A percentile compares a stretch with the other conserved stretches of the same genome.
phyloP scores from a whole-genome alignment of 371 early-diverging fungal genomes.

The Encephalitozoon cuniculi region DNA sequence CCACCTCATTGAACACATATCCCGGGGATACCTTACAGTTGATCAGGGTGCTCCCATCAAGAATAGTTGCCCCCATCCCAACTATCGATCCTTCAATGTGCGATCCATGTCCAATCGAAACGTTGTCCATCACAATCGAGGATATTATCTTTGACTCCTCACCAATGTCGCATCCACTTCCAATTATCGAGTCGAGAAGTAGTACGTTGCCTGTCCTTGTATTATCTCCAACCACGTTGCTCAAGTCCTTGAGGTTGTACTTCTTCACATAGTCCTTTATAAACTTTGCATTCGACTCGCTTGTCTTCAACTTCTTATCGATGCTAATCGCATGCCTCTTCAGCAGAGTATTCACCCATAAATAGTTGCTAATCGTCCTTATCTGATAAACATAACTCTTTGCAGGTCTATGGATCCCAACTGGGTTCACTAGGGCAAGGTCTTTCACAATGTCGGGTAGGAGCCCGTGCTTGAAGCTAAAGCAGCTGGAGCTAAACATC shows the following conservation, averaged over 20 bases:
- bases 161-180: constrained; percentile 12
- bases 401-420: not conserved
- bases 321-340: not conserved
- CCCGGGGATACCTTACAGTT: constrained; percentile 31
- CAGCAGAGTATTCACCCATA: not conserved
- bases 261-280: constrained; percentile 16
- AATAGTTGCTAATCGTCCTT: constrained; percentile 6
- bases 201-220: not conserved
- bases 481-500: not conserved
- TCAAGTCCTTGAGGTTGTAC: constrained; percentile 20
- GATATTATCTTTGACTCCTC: constrained; percentile 1
- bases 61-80: constrained; percentile 26
- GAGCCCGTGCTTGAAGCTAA: constrained; percentile 31
- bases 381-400: constrained; percentile 21
- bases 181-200: constrained; percentile 24
- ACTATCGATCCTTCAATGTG: constrained; percentile 16
- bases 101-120: constrained; percentile 20
- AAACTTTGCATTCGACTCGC: constrained; percentile 3
- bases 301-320: not conserved
- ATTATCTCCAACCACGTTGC: constrained; percentile 10
- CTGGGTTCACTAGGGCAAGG: constrained; percentile 3
- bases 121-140: constrained; percentile 24
- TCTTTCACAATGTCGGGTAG: constrained; percentile 20
- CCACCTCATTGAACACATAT: constrained; percentile 3
- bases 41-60: not conserved